Evolutionary conservation across 1,284 basidiomycete species (phyloP).

Genomic region (Heterobasidion occidentale): DNA sequence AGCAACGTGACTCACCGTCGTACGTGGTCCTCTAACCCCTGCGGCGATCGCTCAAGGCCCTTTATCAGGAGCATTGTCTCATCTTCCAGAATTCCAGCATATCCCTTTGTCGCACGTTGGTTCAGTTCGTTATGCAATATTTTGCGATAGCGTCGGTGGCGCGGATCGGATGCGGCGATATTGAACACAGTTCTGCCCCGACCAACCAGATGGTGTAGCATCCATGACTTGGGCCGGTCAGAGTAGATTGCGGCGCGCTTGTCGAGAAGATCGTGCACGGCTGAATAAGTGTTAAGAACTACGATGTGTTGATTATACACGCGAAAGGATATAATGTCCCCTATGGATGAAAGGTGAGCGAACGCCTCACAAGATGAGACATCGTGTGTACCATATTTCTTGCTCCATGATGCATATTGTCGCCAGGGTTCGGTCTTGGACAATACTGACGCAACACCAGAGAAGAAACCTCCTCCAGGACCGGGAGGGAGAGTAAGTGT

Average conservation of each 20-base stretch:
- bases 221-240: not conserved
- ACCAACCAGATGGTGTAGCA: not conserved
- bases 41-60: not conserved
- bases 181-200: slow-evolving; percentile 1
- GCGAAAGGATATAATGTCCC: not conserved
- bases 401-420: not conserved
- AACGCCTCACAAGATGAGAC: not conserved
- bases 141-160: not conserved
- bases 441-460: not conserved
- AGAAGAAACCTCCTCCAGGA: not conserved
- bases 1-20: not conserved
- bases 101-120: not conserved
- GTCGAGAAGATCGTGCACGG: not conserved
- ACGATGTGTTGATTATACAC: not conserved
- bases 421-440: not conserved
- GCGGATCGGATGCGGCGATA: not conserved
- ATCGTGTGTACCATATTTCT: not conserved
- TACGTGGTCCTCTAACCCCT: not conserved
- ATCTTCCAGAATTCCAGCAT: not conserved
- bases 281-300: not conserved
- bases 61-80: not conserved
- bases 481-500: not conserved
- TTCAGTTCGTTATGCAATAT: not conserved
- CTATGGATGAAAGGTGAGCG: not conserved
- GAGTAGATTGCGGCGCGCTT: not conserved